Base-by-base conservation (phyloP, 257 asterid species). In the Orobanche coerulescens region DNA sequence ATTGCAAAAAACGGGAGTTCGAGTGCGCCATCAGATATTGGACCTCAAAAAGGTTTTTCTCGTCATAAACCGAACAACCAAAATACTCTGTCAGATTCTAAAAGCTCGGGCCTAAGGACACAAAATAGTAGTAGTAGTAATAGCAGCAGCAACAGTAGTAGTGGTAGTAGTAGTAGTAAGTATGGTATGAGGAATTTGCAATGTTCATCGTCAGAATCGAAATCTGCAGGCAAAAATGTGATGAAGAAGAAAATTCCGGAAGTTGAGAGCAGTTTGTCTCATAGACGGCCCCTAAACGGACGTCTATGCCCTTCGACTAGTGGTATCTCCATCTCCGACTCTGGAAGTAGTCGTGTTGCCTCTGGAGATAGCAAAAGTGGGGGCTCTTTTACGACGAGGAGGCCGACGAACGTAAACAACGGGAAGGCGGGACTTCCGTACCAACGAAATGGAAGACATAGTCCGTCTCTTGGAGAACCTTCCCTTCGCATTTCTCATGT, bases 201-300 rank as follows among this genome's bases (percentile, higher is more conserved):
- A 71, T 78, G 46, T 79, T 60, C 76, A 76, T 13, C 65, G 63
- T 68, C 83, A 9, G 46, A 73, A 9, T 69, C 62, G 12, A 76
- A 83, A 46, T 49, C 72, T 53, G 51, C 18, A 18, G 62, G 61
- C 52, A 81, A 70, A 72, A 78, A 61, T 46, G 25, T 66, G 30
- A 34, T 75, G 44, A 85, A 67, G 67, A 84, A 67, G 63, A 76
- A 79, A 69, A 72, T 60, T 55, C 64, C 75, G 2, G 95, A 74
- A 58, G 75, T 76, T 24, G 93, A 80, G 73, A 83, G 77, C 66
- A 76, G 82, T 66, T 70, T 66, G 4, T 73, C 88, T 44, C 48
- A 37, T 44, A 54, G 68, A 65, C 86, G 80, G 62, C 75, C 76
- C 63, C 72, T 37, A 22, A 75, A 67, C 36, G 70, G 73, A n/a